Base-by-base conservation (phyloP, 202 grass and related monocot species). In the Alloteropsis angusta region DNA sequence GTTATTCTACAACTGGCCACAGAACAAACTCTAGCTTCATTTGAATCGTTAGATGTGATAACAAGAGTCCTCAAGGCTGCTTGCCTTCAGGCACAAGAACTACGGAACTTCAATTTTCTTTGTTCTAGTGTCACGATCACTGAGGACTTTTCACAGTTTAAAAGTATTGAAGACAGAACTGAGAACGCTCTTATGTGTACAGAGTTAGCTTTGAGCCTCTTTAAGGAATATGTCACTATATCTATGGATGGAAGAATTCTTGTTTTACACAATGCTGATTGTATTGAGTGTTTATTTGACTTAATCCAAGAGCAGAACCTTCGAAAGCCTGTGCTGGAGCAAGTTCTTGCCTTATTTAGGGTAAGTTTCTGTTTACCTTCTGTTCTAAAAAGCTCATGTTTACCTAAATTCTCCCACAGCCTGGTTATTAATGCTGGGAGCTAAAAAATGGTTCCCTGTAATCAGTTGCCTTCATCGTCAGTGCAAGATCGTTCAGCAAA, bases 291-390 rank as follows among this genome's bases (percentile, higher is more conserved):
- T 65, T 85, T 97, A 82, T 94, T 97, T 64, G 89, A 92, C 65
- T 82, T 97, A 59, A 94, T 94, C 81, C 89, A 87, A 90, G 89
- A 92, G 68, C 85, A 94, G 60, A 92, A 65, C 76, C 81, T 94
- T 46, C 72, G 81, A 59, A 92, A 86, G 42, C 70, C 72, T 83
- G 85, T 97, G 16, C 80, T 94, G 72, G 95, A 92, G 64, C 87
- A 97, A 86, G 89, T 97, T 74, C 85, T 94, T 85, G 85, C 68
- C 61, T 86, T 97, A 83, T 93, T 94, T 65, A 90, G 72, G 95
- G 91, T 97, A 94, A 68, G 28, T 1, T 43, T 68, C 28, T 28
- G 15, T 28, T 48, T 68, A 45, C 14, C 15, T 47, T 32, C 43
- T 48, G 4, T 47, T 69, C 43, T 69, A 48, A 48, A 47, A 69